Percentiles rank a stretch among this genome's conserved stretches.
phyloP scores from a whole-genome alignment of 345 rosid species.

The Boechera divaricarpa region DNA sequence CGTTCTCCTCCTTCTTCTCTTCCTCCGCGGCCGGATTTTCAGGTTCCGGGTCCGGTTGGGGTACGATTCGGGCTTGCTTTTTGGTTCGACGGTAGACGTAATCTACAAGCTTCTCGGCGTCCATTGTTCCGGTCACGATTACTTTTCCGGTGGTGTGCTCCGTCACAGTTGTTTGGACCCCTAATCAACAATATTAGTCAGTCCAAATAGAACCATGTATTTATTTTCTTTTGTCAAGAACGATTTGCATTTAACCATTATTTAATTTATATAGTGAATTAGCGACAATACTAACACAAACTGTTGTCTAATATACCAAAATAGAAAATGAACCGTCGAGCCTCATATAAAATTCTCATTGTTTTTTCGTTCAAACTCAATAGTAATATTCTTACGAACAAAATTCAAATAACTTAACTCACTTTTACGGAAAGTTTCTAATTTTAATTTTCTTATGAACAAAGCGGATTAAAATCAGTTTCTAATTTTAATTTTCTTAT shows the following conservation, averaged over 20 bases:
- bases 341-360: too few relatives aligned
- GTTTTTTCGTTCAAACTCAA: too few relatives aligned
- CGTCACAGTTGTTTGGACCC: constrained; percentile 77
- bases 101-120: constrained; percentile 74
- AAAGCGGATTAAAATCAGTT: too few relatives aligned
- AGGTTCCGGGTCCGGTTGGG: constrained; percentile 70
- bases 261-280: neutral
- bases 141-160: constrained; percentile 76
- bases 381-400: too few relatives aligned
- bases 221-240: too few relatives aligned
- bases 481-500: neutral
- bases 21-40: constrained; percentile 49
- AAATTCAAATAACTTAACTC: too few relatives aligned
- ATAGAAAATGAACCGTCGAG: too few relatives aligned
- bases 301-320: too few relatives aligned
- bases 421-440: too few relatives aligned
- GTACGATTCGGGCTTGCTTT: constrained; percentile 81
- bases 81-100: constrained; percentile 81
- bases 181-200: constrained; percentile 44
- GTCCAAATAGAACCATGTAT: neutral
- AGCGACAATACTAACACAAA: neutral
- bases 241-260: neutral
- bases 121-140: constrained; percentile 91
- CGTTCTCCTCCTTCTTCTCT: constrained; percentile 55
- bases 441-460: too few relatives aligned